phyloP scores from a whole-genome alignment of 495 filamentous ascomycete genomes.

The Aspergillus incahuasiensis region DNA sequence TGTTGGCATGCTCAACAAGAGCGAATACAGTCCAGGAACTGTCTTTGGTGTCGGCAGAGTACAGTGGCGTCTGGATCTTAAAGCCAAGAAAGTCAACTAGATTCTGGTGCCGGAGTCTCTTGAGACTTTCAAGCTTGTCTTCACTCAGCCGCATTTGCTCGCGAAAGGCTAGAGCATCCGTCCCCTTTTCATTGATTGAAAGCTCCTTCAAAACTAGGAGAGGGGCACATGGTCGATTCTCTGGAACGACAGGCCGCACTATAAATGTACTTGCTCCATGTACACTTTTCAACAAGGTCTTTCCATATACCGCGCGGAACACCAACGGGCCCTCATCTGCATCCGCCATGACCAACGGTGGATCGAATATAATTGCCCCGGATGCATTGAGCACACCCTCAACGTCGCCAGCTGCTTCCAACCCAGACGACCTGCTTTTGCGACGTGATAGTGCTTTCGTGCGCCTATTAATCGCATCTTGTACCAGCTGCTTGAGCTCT shows the following conservation, averaged over 20 bases:
- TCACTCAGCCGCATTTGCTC: conserved; percentile 56
- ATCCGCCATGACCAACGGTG: conserved; percentile 57
- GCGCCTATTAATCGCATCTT: conserved; percentile 63
- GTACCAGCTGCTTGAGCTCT: conserved; percentile 66
- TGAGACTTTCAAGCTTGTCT: conserved; percentile 70
- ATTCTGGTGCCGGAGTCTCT: conserved; percentile 70
- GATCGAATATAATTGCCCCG: conserved; percentile 64
- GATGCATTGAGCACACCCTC: conserved; percentile 38
- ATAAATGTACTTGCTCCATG: conserved; percentile 57
- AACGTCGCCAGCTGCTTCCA: conserved; percentile 27
- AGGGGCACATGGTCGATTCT: conserved; percentile 45
- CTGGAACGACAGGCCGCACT: conserved; percentile 58
- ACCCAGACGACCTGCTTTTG: conserved; percentile 36
- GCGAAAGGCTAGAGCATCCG: conserved; percentile 46
- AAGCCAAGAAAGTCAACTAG: conserved; percentile 75
- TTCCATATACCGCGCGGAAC: conserved; percentile 63
- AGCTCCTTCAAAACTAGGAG: conserved; percentile 65
- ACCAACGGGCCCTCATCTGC: conserved; percentile 48
- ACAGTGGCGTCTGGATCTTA: conserved; percentile 55
- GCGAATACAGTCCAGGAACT: conserved; percentile 71
- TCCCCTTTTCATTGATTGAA: conserved; percentile 30
- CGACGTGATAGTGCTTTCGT: conserved; percentile 36
- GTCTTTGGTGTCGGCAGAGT: conserved; percentile 23
- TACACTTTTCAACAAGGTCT: conserved; percentile 53
- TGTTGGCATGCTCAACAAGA: conserved; percentile 72